Evolutionary conservation across 148 eudicot genomes (phyloP).

Genomic region (Rhododendron kiyosumense): DNA sequence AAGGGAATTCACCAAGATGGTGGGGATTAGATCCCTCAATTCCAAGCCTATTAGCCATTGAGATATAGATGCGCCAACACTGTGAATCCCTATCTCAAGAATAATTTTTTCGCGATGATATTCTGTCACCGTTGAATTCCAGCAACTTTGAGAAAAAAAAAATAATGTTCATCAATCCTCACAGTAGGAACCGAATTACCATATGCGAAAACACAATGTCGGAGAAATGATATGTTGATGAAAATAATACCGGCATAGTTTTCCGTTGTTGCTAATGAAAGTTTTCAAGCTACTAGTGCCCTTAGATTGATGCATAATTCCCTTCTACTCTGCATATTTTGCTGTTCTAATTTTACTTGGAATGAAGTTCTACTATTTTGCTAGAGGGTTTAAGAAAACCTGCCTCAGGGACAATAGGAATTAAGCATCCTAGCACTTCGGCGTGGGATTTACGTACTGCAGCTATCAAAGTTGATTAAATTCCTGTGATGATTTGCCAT

Average conservation of each 20-base stretch:
- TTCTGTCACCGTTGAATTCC: constrained; percentile 15
- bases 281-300: neutral
- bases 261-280: neutral
- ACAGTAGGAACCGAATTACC: neutral
- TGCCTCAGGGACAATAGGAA: neutral
- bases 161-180: neutral
- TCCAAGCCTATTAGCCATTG: constrained; percentile 9
- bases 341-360: neutral
- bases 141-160: neutral
- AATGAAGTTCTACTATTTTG: neutral
- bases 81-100: constrained; percentile 11
- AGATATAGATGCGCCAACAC: constrained; percentile 29
- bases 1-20: constrained; percentile 19
- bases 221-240: neutral
- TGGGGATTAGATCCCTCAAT: constrained; percentile 36
- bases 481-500: neutral
- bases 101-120: constrained; percentile 14
- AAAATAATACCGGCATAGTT: neutral
- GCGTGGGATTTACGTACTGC: neutral
- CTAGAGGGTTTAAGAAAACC: neutral
- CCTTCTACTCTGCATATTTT: neutral
- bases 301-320: no score
- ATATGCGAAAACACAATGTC: neutral
- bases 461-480: neutral
- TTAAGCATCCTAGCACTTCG: neutral